These are phyloP conservation scores for Aspergillus ruber DNA, from an alignment of 2,329 filamentous ascomycete genomes.

Conservation along the genomic window DNA sequence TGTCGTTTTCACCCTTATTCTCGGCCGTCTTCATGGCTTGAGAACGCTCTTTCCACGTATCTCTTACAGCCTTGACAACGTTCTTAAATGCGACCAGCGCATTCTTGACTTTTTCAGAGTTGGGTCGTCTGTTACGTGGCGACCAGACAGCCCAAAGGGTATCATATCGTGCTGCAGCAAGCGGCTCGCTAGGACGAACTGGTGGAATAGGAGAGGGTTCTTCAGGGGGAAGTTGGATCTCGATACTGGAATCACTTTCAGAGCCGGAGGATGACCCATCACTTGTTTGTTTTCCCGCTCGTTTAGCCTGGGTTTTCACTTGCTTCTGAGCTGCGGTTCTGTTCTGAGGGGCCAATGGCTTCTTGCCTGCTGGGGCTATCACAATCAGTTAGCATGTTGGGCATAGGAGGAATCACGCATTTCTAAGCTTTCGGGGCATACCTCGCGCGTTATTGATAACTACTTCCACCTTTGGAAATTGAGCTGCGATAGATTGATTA, in stretches of 20 bases:
- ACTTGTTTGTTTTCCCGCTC: slow-evolving; percentile 18
- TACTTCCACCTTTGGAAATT: neutral
- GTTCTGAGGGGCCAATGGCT: slow-evolving; percentile 10
- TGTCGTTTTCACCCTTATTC: slow-evolving; percentile 49
- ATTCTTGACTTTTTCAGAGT: slow-evolving; percentile 47
- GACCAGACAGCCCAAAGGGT: slow-evolving; percentile 57
- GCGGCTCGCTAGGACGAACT: slow-evolving; percentile 46
- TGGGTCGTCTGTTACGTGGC: slow-evolving; percentile 45
- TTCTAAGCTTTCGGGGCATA: neutral
- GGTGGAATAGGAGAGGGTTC: slow-evolving; percentile 51
- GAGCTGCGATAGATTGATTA: neutral
- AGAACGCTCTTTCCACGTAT: slow-evolving; percentile 55
- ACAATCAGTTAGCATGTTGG: neutral
- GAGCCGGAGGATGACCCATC: slow-evolving; percentile 37
- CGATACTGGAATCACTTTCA: slow-evolving; percentile 46
- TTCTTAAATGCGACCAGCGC: slow-evolving; percentile 55
- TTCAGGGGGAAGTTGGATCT: slow-evolving; percentile 43
- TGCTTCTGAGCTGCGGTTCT: slow-evolving; percentile 18
- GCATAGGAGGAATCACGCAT: neutral
- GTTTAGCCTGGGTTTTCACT: slow-evolving; percentile 13
- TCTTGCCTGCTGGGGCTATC: slow-evolving; percentile 6
- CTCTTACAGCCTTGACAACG: slow-evolving; percentile 53
- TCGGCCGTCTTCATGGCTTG: slow-evolving; percentile 53
- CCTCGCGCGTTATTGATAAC: neutral
- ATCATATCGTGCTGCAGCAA: slow-evolving; percentile 52